Conservation (phyloP, 2,329 filamentous ascomycete genomes). For the Chrysoporthe deuterocubensis region DNA sequence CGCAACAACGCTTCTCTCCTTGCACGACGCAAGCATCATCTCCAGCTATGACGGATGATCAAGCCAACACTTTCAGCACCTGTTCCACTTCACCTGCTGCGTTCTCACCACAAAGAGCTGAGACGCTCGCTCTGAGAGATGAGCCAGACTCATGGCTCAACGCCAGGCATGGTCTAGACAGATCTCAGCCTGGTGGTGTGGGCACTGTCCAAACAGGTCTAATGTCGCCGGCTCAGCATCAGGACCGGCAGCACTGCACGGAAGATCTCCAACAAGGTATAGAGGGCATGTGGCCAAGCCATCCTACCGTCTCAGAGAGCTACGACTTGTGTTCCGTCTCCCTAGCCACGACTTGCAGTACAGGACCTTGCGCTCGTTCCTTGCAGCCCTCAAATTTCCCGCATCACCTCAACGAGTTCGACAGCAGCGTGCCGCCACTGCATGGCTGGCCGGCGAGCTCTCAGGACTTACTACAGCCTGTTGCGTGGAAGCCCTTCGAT, state of each 20-base stretch:
- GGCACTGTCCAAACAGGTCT: not conserved
- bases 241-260: not conserved
- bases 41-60: conserved; percentile 15
- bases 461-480: not conserved
- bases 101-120: not conserved
- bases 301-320: not conserved
- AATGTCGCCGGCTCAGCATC: not conserved
- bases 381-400: not conserved
- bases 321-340: conserved; percentile 1
- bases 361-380: not conserved
- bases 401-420: not conserved
- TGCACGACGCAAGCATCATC: conserved; percentile 28
- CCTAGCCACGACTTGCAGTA: not conserved
- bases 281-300: conserved; percentile 11
- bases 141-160: conserved; percentile 1
- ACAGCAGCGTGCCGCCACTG: not conserved
- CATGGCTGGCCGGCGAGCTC: not conserved
- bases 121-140: conserved; percentile 1
- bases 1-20: conserved; percentile 21
- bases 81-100: not conserved
- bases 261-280: conserved; percentile 11
- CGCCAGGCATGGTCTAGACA: not conserved
- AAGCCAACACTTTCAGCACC: not conserved
- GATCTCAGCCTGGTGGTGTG: not conserved
- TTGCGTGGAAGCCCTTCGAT: not conserved